Percentiles rank a stretch among this genome's conserved stretches.
phyloP scores from a whole-genome alignment of 2,329 filamentous ascomycete species.

The Aureobasidium uvarum region DNA sequence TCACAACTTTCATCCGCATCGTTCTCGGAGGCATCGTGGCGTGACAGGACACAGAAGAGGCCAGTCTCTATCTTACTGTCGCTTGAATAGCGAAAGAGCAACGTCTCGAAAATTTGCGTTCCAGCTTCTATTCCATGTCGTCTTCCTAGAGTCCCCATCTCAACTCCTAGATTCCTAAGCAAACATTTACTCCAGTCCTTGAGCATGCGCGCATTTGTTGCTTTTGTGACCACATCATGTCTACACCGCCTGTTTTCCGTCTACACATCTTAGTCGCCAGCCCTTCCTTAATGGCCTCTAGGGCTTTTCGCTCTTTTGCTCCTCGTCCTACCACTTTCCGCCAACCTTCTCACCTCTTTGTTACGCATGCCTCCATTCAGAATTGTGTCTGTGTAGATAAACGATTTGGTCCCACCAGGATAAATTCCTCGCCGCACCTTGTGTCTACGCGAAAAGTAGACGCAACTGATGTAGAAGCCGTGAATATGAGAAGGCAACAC shows the following conservation, averaged over 20 bases:
- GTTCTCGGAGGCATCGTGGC: neutral
- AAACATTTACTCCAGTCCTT: neutral
- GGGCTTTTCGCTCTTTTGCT: constrained; percentile 1
- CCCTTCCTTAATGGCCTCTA: neutral
- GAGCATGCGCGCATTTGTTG: neutral
- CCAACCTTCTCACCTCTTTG: constrained; percentile 36
- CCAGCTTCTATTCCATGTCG: neutral
- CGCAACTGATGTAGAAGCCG: constrained; percentile 44
- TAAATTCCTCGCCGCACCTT: constrained; percentile 41
- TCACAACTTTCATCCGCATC: neutral
- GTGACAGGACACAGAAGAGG: neutral
- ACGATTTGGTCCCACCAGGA: constrained; percentile 39
- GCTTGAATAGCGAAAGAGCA: neutral
- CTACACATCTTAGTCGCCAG: neutral
- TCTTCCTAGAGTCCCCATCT: neutral
- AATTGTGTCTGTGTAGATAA: constrained; percentile 41
- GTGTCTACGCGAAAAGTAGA: constrained; percentile 37
- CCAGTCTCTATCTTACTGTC: neutral
- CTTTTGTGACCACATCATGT: neutral
- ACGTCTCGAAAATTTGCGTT: neutral
- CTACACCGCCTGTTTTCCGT: neutral
- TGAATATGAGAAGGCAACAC: constrained; percentile 45
- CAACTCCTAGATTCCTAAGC: neutral
- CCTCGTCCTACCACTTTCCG: constrained; percentile 30
- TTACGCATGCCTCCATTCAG: constrained; percentile 41